These are phyloP conservation scores for Juglanconis sp. DNA, from an alignment of 2,329 filamentous ascomycete species.

Conservation along the genomic window DNA sequence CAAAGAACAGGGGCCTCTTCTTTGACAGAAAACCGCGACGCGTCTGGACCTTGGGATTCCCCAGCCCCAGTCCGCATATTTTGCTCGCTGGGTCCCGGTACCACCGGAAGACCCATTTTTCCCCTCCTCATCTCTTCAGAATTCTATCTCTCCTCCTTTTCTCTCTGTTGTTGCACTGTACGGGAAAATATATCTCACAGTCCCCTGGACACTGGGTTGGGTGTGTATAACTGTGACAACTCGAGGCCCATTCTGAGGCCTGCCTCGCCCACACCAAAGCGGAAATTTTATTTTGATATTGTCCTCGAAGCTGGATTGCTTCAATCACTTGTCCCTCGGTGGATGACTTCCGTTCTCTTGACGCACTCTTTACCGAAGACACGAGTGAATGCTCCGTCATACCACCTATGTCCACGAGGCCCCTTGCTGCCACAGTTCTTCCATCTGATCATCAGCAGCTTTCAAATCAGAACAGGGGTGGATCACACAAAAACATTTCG, in stretches of 20 bases:
- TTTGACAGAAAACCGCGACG: neutral
- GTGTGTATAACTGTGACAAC: neutral
- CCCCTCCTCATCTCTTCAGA: slow-evolving; percentile 10
- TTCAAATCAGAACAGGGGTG: neutral
- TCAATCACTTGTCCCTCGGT: neutral
- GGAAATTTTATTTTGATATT: neutral
- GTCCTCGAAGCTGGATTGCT: neutral
- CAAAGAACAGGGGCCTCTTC: neutral
- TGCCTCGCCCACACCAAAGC: neutral
- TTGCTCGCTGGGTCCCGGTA: neutral
- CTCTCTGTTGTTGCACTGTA: neutral
- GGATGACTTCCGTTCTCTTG: neutral
- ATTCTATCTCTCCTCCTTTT: slow-evolving; percentile 7
- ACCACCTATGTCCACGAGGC: neutral
- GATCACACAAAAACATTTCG: neutral
- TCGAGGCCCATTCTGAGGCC: neutral
- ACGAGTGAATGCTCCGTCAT: neutral
- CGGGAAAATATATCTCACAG: neutral
- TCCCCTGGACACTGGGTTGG: neutral
- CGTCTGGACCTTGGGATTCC: neutral
- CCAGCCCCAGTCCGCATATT: neutral
- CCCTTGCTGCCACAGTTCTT: neutral
- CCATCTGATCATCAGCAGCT: neutral
- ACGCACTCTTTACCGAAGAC: neutral
- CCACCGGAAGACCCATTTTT: neutral